A percentile compares a stretch with the other conserved stretches of the same genome.
These are phyloP conservation scores for Alternaria tenuissima DNA, from an alignment of 2,329 filamentous ascomycete species.

Conservation along the genomic window DNA sequence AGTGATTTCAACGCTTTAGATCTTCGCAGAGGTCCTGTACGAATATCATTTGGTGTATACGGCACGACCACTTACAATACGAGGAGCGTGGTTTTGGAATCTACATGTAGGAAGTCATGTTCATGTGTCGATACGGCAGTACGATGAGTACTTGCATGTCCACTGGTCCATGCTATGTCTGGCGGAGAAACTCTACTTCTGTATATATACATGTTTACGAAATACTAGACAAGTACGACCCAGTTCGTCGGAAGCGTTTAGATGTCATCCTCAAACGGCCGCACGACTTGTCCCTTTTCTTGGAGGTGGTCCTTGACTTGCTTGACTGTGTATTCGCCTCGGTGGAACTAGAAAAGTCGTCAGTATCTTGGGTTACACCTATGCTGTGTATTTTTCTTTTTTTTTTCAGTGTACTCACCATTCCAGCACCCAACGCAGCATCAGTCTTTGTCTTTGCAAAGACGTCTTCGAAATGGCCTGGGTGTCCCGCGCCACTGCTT, in stretches of 20 bases:
- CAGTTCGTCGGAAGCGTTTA: slow-evolving; percentile 2
- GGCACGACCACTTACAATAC: background rate
- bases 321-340: slow-evolving; percentile 91
- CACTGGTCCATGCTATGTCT: background rate
- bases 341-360: slow-evolving; percentile 73
- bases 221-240: background rate
- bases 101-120: background rate
- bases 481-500: slow-evolving; percentile 88
- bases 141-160: background rate
- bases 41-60: background rate
- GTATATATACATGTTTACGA: slow-evolving; percentile 7
- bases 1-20: background rate
- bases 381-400: too few relatives aligned
- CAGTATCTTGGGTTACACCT: slow-evolving; percentile 7
- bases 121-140: background rate
- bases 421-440: slow-evolving; percentile 92
- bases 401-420: slow-evolving; percentile 62
- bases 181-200: slow-evolving; percentile 2
- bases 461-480: slow-evolving; percentile 88
- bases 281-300: slow-evolving; percentile 76
- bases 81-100: background rate
- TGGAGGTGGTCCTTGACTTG: slow-evolving; percentile 88
- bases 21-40: background rate
- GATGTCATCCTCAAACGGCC: slow-evolving; percentile 70
- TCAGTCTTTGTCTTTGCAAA: slow-evolving; percentile 87